Evolutionary conservation across 345 rosid species (phyloP).

Genomic region (Luvunga scandens): DNA sequence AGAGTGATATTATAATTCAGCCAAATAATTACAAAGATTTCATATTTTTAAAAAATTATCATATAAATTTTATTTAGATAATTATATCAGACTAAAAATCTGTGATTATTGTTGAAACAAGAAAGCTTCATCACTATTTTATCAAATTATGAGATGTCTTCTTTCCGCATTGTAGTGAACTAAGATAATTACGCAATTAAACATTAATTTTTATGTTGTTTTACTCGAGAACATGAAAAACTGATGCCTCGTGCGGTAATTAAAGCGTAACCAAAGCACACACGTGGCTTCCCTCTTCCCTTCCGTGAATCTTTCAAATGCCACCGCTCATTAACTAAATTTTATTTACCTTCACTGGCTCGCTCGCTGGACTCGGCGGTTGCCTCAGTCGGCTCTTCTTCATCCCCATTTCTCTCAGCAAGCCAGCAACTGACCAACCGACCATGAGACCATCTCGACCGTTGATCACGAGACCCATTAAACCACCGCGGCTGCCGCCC

Average conservation of each 20-base stretch:
- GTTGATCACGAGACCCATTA: conserved; percentile 7
- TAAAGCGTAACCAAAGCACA: background rate
- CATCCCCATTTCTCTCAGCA: background rate
- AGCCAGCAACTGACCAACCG: background rate
- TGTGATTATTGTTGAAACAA: no score
- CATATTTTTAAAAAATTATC: no score
- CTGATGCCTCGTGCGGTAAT: background rate
- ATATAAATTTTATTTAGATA: no score
- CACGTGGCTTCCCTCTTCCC: background rate
- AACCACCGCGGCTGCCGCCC: background rate
- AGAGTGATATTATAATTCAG: no score
- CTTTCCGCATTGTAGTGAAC: no score
- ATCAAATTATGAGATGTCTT: no score
- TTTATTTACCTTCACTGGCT: background rate
- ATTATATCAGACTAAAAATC: no score
- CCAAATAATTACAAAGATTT: no score
- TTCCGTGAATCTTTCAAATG: background rate
- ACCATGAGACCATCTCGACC: conserved; percentile 18
- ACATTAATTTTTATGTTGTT: background rate
- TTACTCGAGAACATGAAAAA: background rate
- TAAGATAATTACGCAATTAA: background rate
- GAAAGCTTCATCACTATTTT: no score
- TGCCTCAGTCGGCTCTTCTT: background rate
- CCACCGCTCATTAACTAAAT: background rate
- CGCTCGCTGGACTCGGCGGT: background rate